Evolutionary conservation across 2,329 filamentous ascomycete genomes (phyloP).

Genomic region (Botrytis porri): DNA sequence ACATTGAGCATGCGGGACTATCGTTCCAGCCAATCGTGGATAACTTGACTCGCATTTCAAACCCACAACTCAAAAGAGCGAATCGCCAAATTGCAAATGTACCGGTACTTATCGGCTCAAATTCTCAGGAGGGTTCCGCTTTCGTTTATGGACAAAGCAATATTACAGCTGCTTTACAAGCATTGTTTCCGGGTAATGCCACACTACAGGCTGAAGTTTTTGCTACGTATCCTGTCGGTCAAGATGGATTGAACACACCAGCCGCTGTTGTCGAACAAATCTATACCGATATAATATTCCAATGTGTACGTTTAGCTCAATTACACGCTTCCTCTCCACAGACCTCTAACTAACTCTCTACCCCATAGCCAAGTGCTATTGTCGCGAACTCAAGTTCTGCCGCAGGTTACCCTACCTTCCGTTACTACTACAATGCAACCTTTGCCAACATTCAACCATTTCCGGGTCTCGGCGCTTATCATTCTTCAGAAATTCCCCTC

Average conservation of each 20-base stretch:
- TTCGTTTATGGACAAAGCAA: constrained; percentile 4
- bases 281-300: constrained; percentile 7
- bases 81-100: constrained; percentile 12
- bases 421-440: constrained; percentile 18
- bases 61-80: background rate
- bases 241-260: background rate
- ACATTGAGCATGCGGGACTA: background rate
- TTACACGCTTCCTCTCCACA: too few species aligned
- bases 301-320: constrained; percentile 7
- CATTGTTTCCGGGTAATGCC: background rate
- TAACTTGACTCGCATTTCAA: constrained; percentile 1
- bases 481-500: constrained; percentile 16
- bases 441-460: constrained; percentile 18
- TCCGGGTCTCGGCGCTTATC: constrained; percentile 12
- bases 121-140: constrained; percentile 10
- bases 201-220: background rate
- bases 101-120: constrained; percentile 12
- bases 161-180: background rate
- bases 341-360: background rate
- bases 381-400: constrained; percentile 3
- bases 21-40: constrained; percentile 1
- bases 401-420: constrained; percentile 13
- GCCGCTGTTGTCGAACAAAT: background rate
- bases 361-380: background rate
- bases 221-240: background rate